phyloP scores from a whole-genome alignment of 257 asterid species.

The Handroanthus guayacan region DNA sequence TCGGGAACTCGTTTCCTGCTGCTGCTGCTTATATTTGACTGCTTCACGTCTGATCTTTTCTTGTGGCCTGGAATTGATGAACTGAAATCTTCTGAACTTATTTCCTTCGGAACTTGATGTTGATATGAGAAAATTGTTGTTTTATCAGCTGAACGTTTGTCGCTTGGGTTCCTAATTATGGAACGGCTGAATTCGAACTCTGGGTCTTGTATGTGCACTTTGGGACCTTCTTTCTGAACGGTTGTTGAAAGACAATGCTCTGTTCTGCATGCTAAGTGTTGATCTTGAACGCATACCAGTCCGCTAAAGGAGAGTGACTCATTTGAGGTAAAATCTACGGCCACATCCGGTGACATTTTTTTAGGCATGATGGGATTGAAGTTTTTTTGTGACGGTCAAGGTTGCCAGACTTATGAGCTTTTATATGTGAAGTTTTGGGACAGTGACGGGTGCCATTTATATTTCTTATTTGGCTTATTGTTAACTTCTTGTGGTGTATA shows the following conservation, averaged over 20 bases:
- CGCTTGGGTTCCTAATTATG: conserved; percentile 15
- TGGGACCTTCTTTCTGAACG: conserved; percentile 21
- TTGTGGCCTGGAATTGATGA: conserved; percentile 36
- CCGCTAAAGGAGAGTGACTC: conserved; percentile 67
- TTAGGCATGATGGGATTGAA: conserved; percentile 36
- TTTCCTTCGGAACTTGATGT: conserved; percentile 34
- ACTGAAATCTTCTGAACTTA: conserved; percentile 28
- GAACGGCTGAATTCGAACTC: conserved; percentile 52
- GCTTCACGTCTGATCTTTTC: conserved; percentile 35
- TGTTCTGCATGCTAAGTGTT: conserved; percentile 13
- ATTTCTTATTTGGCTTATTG: conserved; percentile 33
- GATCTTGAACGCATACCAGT: conserved; percentile 53
- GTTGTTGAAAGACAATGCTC: conserved; percentile 5
- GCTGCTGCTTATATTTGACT: conserved; percentile 32
- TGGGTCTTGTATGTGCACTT: conserved; percentile 24
- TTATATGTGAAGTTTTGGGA: conserved; percentile 41
- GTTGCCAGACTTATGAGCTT: conserved; percentile 30
- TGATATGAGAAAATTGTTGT: conserved; percentile 27
- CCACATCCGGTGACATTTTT: conserved; percentile 43
- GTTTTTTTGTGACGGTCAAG: conserved; percentile 1
- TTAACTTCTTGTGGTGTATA: conserved; percentile 13
- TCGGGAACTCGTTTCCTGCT: conserved; percentile 25
- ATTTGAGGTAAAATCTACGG: conserved; percentile 49
- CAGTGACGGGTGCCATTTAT: conserved; percentile 29
- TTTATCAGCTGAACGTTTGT: conserved; percentile 32